Conservation (phyloP, 2,329 filamentous ascomycete species). For the Ascochyta pisi region DNA sequence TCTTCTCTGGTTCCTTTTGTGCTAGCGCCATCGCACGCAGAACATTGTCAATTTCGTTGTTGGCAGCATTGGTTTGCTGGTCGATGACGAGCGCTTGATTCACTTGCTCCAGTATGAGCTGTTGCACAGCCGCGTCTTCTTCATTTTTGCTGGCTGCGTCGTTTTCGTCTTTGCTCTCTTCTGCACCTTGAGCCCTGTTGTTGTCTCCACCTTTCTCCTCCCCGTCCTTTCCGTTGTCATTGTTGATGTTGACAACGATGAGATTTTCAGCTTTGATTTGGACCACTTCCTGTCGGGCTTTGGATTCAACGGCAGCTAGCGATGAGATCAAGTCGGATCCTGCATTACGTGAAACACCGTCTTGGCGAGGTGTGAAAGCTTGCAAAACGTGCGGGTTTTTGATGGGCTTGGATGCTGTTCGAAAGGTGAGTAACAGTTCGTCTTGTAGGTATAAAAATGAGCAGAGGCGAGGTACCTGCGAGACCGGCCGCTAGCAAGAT, state of each 20-base stretch:
- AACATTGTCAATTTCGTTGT: constrained; percentile 5
- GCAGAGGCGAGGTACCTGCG: neutral
- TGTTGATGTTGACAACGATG: neutral
- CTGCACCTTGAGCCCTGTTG: neutral
- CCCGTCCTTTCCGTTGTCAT: neutral
- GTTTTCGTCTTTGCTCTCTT: neutral
- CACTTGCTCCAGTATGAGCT: constrained; percentile 6
- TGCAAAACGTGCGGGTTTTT: neutral
- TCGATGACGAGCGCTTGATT: constrained; percentile 4
- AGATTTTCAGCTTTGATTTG: neutral
- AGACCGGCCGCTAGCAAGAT: constrained; percentile 15
- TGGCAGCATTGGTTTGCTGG: constrained; percentile 3
- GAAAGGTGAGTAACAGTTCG: neutral
- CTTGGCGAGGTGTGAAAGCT: neutral
- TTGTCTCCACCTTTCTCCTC: neutral
- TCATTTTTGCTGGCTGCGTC: neutral
- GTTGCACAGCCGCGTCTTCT: neutral
- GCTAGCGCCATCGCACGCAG: constrained; percentile 1
- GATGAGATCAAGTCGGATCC: neutral
- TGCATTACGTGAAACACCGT: neutral
- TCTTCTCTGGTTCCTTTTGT: constrained; percentile 4
- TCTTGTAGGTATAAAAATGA: neutral
- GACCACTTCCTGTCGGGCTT: neutral
- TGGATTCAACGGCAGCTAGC: constrained; percentile 1
- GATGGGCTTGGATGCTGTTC: constrained; percentile 9